Evolutionary conservation across 2,329 filamentous ascomycete genomes (phyloP).

Genomic region (Dothistroma septosporum): DNA sequence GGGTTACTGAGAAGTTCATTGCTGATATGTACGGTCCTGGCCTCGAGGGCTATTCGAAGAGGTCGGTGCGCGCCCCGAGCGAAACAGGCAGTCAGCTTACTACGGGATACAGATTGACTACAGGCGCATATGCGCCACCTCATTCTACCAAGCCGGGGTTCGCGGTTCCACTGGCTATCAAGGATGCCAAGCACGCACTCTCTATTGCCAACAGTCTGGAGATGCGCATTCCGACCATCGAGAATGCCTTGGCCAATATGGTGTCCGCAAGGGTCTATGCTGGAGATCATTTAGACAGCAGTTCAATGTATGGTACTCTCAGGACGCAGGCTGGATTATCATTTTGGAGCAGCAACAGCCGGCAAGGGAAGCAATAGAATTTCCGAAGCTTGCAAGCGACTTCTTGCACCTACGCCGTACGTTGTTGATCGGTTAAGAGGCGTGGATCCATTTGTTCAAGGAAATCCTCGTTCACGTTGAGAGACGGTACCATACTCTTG

Average conservation of each 20-base stretch:
- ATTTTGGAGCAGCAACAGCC: neutral
- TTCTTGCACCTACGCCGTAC: neutral
- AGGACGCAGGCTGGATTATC: neutral
- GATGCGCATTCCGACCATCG: neutral
- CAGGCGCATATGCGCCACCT: neutral
- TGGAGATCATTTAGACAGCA: neutral
- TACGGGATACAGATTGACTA: neutral
- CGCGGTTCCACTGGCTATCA: neutral
- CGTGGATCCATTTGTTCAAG: neutral
- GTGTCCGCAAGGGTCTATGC: neutral
- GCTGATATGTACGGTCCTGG: neutral
- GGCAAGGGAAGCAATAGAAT: neutral
- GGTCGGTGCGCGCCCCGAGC: neutral
- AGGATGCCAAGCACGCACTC: neutral
- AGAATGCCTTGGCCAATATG: neutral
- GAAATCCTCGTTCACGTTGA: no score
- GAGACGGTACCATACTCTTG: no score
- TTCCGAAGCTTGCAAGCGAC: no score
- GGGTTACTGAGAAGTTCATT: neutral
- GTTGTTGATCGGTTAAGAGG: neutral
- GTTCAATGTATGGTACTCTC: neutral
- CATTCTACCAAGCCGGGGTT: neutral
- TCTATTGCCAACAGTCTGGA: neutral
- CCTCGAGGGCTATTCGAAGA: neutral
- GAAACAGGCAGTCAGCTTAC: neutral